A percentile compares a stretch with the other conserved stretches of the same genome.
Conservation (phyloP, 2,329 filamentous ascomycete genomes). For the Ceratocystis huliohia region DNA sequence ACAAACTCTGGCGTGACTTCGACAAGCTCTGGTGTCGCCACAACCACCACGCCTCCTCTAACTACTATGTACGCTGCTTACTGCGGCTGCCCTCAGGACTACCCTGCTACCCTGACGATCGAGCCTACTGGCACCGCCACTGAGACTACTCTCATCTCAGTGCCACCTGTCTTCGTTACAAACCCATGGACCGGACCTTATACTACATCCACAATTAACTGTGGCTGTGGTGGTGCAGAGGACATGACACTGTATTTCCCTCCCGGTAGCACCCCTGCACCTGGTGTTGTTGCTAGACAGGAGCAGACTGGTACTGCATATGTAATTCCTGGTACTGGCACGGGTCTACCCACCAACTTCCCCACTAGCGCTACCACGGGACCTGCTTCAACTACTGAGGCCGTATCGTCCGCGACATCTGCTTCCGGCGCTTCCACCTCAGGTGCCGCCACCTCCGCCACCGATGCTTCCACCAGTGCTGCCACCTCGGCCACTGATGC, state of each 20-base stretch:
- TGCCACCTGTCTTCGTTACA: conserved; percentile 14
- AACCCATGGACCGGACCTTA: conserved; percentile 18
- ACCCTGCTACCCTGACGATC: conserved; percentile 15
- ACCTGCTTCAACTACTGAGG: not conserved
- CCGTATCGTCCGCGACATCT: not conserved
- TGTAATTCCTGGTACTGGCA: not conserved
- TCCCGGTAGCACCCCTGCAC: conserved; percentile 9
- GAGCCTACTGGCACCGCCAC: conserved; percentile 16
- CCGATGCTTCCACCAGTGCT: not conserved
- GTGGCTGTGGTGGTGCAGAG: conserved; percentile 11
- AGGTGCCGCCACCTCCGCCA: not conserved
- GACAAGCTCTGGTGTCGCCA: not conserved
- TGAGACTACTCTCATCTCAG: conserved; percentile 11
- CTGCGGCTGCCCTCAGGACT: conserved; percentile 16
- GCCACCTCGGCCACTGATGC: not conserved
- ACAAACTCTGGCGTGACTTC: not conserved
- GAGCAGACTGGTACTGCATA: conserved; percentile 15
- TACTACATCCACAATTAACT: conserved; percentile 12
- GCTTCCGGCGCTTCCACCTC: not conserved
- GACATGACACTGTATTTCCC: conserved; percentile 18
- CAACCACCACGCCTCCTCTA: not conserved
- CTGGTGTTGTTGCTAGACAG: conserved; percentile 9
- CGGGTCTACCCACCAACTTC: not conserved
- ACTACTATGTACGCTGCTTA: conserved; percentile 10
- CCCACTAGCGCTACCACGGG: conserved; percentile 1